Conservation (phyloP, 257 asterid genomes). For the Ocimum tenuiflorum region DNA sequence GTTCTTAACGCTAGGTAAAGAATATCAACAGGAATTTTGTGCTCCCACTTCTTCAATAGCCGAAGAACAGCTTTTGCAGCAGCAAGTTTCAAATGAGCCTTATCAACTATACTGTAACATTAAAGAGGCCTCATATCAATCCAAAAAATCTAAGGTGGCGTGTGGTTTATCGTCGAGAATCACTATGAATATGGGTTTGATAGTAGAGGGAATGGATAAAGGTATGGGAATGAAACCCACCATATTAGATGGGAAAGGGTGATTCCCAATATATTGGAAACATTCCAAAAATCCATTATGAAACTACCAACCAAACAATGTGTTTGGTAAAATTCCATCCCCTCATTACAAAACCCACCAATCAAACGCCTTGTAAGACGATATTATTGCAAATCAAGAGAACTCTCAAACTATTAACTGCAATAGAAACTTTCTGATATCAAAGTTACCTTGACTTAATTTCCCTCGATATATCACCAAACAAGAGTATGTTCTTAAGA, state of each 20-base stretch:
- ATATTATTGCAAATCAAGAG: background rate
- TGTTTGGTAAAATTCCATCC: too few relatives aligned
- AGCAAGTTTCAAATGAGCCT: conserved; percentile 80
- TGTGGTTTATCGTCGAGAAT: too few relatives aligned
- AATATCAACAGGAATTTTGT: conserved; percentile 71
- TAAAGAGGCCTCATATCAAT: conserved; percentile 14
- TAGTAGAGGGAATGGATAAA: too few relatives aligned
- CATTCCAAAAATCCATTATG: too few relatives aligned
- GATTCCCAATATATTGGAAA: too few relatives aligned
- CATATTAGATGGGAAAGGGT: too few relatives aligned
- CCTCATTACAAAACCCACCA: too few relatives aligned
- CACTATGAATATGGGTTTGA: too few relatives aligned
- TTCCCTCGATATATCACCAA: conserved; percentile 60
- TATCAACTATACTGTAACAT: conserved; percentile 62
- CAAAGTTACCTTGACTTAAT: conserved; percentile 61
- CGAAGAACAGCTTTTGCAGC: conserved; percentile 93
- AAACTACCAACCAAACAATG: too few relatives aligned
- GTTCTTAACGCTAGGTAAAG: conserved; percentile 62
- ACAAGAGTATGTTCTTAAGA: conserved; percentile 58
- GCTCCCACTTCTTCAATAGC: conserved; percentile 77
- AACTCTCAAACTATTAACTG: background rate
- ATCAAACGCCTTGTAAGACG: too few relatives aligned
- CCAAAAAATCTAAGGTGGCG: conserved; percentile 13
- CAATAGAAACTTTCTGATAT: background rate
- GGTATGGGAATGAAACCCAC: too few relatives aligned